These are phyloP conservation scores for Epipyxis sp. DNA, from an alignment of 108 stramenopile species.

Conservation along the genomic window DNA sequence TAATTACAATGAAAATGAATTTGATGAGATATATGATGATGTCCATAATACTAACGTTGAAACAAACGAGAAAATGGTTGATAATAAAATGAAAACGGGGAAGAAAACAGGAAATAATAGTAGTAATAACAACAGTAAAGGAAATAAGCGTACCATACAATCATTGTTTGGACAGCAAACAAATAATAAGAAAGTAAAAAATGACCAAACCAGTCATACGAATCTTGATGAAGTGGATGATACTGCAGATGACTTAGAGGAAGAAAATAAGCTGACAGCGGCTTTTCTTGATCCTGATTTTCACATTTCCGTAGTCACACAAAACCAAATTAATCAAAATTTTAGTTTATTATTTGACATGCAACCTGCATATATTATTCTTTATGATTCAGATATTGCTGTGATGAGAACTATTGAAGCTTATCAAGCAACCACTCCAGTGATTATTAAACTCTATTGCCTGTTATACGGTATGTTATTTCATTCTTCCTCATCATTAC, in stretches of 20 bases:
- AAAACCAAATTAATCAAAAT: not conserved
- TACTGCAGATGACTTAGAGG: not conserved
- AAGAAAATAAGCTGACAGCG: not conserved
- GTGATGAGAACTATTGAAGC: constrained; percentile 84
- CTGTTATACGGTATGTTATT: constrained; percentile 60
- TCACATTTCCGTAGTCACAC: constrained; percentile 1
- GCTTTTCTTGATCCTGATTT: not conserved
- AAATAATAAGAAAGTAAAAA: too few relatives aligned
- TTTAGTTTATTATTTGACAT: constrained; percentile 56
- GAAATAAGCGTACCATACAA: too few relatives aligned
- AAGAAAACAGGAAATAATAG: too few relatives aligned
- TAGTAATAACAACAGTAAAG: too few relatives aligned
- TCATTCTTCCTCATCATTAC: not conserved
- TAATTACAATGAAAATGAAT: too few relatives aligned
- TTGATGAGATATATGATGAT: too few relatives aligned
- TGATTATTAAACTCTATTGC: constrained; percentile 66
- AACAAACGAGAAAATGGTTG: too few relatives aligned
- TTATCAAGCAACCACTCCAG: constrained; percentile 65
- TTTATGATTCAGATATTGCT: constrained; percentile 80
- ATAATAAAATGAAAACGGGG: too few relatives aligned
- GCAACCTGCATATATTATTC: constrained; percentile 70
- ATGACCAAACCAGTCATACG: too few relatives aligned
- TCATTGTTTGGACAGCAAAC: too few relatives aligned
- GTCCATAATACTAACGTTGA: too few relatives aligned
- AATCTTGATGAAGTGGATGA: not conserved